These are phyloP conservation scores for Ceratocystis cacaofunesta DNA, from an alignment of 2,329 filamentous ascomycete species.

Conservation along the genomic window DNA sequence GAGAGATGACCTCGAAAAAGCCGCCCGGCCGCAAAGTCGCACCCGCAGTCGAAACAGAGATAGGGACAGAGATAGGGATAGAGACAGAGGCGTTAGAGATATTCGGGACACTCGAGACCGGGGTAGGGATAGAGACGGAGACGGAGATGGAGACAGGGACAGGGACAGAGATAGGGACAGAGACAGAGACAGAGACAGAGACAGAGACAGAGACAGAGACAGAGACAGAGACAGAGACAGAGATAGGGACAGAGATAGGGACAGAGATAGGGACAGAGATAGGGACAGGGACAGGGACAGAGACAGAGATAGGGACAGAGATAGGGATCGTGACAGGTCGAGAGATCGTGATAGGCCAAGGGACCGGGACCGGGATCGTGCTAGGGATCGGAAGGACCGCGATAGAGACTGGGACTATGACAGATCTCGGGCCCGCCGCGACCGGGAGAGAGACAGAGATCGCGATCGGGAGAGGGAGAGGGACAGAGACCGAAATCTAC, in stretches of 20 bases:
- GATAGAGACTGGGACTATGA: constrained; percentile 21
- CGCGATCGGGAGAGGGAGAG: constrained; percentile 16
- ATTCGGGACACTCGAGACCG: constrained; percentile 24
- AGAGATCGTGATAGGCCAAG: constrained; percentile 19
- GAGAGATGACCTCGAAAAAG: constrained; percentile 8
- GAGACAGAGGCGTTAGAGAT: constrained; percentile 19
- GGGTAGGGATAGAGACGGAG: constrained; percentile 24
- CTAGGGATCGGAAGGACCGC: constrained; percentile 14
- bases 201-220: constrained; percentile 21
- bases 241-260: constrained; percentile 21
- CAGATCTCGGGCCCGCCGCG: constrained; percentile 20
- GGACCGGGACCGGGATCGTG: constrained; percentile 19
- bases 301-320: constrained; percentile 22
- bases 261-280: constrained; percentile 23
- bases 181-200: constrained; percentile 22
- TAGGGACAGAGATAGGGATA: constrained; percentile 19
- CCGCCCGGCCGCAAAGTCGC: constrained; percentile 21
- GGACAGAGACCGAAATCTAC: constrained; percentile 5
- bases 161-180: constrained; percentile 23
- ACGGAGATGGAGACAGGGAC: constrained; percentile 20
- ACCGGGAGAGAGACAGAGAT: constrained; percentile 18
- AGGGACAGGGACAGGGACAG: constrained; percentile 22
- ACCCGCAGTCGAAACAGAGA: constrained; percentile 25
- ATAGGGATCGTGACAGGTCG: constrained; percentile 20
- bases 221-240: constrained; percentile 23